Percentiles rank a stretch among this genome's conserved stretches.
Conservation (phyloP, 2,329 filamentous ascomycete species). For the Aspergillus melleus region DNA sequence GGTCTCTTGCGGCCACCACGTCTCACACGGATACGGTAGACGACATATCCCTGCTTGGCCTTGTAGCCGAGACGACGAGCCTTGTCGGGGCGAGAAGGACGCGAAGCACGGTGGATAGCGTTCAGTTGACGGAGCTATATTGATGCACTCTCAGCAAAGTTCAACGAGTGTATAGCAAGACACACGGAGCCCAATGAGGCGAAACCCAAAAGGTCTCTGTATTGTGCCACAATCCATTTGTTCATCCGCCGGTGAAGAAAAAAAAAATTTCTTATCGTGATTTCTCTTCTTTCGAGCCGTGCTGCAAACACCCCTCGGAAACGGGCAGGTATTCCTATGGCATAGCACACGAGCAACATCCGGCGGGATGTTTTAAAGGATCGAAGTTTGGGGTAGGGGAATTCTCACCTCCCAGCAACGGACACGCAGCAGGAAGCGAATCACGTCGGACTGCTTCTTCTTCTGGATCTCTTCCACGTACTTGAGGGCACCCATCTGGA, state of each 20-base stretch:
- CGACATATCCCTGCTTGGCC: constrained; percentile 99
- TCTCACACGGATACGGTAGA: constrained; percentile 98
- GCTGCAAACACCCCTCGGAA: constrained; percentile 33
- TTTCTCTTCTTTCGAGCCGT: constrained; percentile 25
- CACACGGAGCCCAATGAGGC: constrained; percentile 37
- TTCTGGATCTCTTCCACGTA: constrained; percentile 99
- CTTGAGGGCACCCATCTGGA: constrained; percentile 98
- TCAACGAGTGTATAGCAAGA: constrained; percentile 99
- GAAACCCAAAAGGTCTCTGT: constrained; percentile 21
- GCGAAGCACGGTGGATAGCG: constrained; percentile 98
- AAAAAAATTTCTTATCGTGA: neutral
- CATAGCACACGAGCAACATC: constrained; percentile 35
- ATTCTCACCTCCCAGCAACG: constrained; percentile 94
- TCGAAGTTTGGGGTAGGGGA: constrained; percentile 33
- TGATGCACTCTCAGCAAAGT: constrained; percentile 99
- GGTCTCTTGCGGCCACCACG: constrained; percentile 99
- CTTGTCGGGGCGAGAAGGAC: constrained; percentile 98
- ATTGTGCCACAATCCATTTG: constrained; percentile 45
- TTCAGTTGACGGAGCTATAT: constrained; percentile 99
- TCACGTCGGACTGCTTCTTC: constrained; percentile 99
- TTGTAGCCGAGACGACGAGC: constrained; percentile 99
- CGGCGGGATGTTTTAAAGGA: constrained; percentile 38
- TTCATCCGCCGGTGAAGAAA: constrained; percentile 36
- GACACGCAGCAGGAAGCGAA: constrained; percentile 99
- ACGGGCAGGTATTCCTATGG: constrained; percentile 28